Evolutionary conservation across 2,329 filamentous ascomycete genomes (phyloP).

Genomic region (Penicillium sp.): DNA sequence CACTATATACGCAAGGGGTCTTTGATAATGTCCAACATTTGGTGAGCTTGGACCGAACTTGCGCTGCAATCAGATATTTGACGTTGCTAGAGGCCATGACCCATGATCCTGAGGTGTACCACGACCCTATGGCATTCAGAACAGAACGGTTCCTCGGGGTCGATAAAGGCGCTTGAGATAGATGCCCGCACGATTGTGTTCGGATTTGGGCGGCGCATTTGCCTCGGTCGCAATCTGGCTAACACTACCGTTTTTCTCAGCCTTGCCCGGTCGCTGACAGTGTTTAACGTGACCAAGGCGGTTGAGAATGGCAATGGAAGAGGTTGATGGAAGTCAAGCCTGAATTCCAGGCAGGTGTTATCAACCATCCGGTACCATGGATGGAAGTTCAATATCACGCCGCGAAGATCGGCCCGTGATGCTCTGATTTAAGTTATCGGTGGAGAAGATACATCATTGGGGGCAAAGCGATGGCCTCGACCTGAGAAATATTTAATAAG

Average conservation of each 20-base stretch:
- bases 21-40: background rate
- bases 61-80: too few relatives aligned
- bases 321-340: slow-evolving; percentile 30
- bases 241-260: slow-evolving; percentile 45
- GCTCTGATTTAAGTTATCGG: background rate
- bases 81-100: background rate
- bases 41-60: too few relatives aligned
- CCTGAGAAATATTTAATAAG: background rate
- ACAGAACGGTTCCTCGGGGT: slow-evolving; percentile 46
- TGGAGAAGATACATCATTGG: background rate
- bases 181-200: slow-evolving; percentile 36
- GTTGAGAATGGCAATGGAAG: slow-evolving; percentile 40
- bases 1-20: slow-evolving; percentile 34
- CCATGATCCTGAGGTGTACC: slow-evolving; percentile 37
- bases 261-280: slow-evolving; percentile 49
- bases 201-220: slow-evolving; percentile 47
- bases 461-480: background rate
- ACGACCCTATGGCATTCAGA: slow-evolving; percentile 42
- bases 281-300: slow-evolving; percentile 47
- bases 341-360: slow-evolving; percentile 34
- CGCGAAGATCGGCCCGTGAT: background rate
- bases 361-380: slow-evolving; percentile 32
- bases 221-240: slow-evolving; percentile 45
- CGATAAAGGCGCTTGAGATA: slow-evolving; percentile 31
- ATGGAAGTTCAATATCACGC: slow-evolving; percentile 3